A percentile compares a stretch with the other conserved stretches of the same genome.
These are phyloP conservation scores for Echeveria elegans DNA, from an alignment of 164 flowering plant species.

Conservation along the genomic window DNA sequence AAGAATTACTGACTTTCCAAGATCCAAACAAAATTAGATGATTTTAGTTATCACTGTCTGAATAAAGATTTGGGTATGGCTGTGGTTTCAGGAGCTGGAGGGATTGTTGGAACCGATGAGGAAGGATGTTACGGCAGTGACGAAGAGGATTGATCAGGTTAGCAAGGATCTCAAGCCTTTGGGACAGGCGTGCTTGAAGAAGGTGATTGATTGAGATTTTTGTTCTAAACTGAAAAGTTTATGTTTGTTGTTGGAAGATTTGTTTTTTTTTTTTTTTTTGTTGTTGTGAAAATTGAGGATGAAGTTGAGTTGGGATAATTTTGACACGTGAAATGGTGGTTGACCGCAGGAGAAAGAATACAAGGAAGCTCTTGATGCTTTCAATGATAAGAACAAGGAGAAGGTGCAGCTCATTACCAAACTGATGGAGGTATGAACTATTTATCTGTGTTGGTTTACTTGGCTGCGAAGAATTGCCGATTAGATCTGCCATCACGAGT, in stretches of 20 bases:
- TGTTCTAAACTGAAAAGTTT: no score
- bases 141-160: conserved; percentile 75
- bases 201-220: conserved; percentile 44
- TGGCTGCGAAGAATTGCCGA: neutral
- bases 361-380: conserved; percentile 62
- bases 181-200: conserved; percentile 71
- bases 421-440: conserved; percentile 45
- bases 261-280: neutral
- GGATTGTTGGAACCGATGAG: conserved; percentile 83
- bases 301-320: neutral
- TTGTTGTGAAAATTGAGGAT: no score
- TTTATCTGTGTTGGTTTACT: neutral
- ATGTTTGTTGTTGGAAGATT: neutral
- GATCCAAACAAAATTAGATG: neutral
- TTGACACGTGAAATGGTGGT: conserved; percentile 3
- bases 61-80: neutral
- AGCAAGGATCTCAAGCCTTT: conserved; percentile 81
- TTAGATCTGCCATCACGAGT: no score
- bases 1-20: no score
- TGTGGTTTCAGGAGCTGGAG: conserved; percentile 70
- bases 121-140: conserved; percentile 68
- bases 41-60: no score
- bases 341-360: conserved; percentile 49
- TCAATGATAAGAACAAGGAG: conserved; percentile 65
- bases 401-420: conserved; percentile 54